Evolutionary conservation across 176 grass and related monocot species (phyloP), one percentile per base, ranked within the genome.

Genomic region (Triticum aestivum): DNA sequence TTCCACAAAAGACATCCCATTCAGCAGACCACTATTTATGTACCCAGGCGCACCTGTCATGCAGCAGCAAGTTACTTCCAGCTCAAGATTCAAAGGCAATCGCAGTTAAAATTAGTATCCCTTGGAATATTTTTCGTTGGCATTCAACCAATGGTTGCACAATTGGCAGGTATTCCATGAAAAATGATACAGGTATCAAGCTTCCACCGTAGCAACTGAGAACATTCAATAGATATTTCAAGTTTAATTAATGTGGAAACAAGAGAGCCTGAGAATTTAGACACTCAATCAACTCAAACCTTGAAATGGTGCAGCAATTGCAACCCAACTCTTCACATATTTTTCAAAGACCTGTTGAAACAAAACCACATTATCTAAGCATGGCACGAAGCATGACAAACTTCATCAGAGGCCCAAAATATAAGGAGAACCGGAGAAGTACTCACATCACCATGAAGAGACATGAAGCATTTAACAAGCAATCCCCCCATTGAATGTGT

Each of bases 291-390:
- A 35, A 20, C 37, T 65, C 27, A 21, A 94, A 98, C 96, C 93
- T 98, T 98, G 96, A 86, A 98, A 98, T 88, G 96, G 96, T 84
- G 96, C 93, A 73, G 96, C 96, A 68, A 98, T 98, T 88, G 93
- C 96, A 91, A 98, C 90, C 96, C 96, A 98, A 89, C 84, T 91
- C 34, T 98, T 96, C 10, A 98, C 90, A 87, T 96, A 98, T 71
- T 96, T 98, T 89, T 94, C 96, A 61, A 96, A 98, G 85, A 94
- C 81, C 96, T 98, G 63, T 24, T 61, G 5, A 71, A 89, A 77
- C 11, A 24, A 83, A 90, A 61, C 8, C 52, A 1, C 69, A 72
- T 27, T 71, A 70, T 71, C 59, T 44, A 77, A 10, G 5, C 35
- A 90, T 45, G 7, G 44, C 29, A 5, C 6, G 24, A 32, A 41